A percentile compares a stretch with the other conserved stretches of the same genome.
Evolutionary conservation across 2,329 filamentous ascomycete species (phyloP).

Genomic region (Cercospora sp.): DNA sequence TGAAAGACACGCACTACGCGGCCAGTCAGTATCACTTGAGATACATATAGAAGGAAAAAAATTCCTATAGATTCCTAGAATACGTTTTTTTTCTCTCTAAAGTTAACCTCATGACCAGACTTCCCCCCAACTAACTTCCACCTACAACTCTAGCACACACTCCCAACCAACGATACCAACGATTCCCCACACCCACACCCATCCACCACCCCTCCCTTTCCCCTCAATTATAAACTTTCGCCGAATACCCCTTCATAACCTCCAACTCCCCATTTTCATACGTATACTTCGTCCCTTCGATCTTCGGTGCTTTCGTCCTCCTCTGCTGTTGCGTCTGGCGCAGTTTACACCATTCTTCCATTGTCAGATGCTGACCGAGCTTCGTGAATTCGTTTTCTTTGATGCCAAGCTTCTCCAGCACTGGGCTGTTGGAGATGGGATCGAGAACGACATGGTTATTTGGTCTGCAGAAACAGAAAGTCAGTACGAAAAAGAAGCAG

Average conservation of each 20-base stretch:
- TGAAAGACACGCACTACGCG: no score
- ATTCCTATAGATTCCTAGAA: no score
- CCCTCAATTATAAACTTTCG: conserved; percentile 35
- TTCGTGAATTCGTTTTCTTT: conserved; percentile 35
- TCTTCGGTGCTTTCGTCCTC: conserved; percentile 41
- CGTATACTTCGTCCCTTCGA: conserved; percentile 41
- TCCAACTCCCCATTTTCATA: conserved; percentile 39
- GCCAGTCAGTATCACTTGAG: no score
- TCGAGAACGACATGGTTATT: conserved; percentile 43
- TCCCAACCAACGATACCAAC: no score
- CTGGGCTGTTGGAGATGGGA: conserved; percentile 42
- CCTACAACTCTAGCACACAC: no score
- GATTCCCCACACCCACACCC: no score
- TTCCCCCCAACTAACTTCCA: no score
- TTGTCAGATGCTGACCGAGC: conserved; percentile 44
- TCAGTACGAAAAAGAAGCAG: no score
- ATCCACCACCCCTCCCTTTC: no score
- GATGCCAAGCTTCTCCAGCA: conserved; percentile 40
- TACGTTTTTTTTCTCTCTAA: no score
- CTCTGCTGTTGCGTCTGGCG: conserved; percentile 41
- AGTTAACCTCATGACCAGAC: no score
- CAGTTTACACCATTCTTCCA: conserved; percentile 48
- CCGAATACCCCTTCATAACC: conserved; percentile 38
- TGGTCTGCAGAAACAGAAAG: conserved; percentile 28
- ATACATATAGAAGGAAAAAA: no score